These are phyloP conservation scores for Ophiostoma ulmi DNA, from an alignment of 2,329 filamentous ascomycete species.

Conservation along the genomic window DNA sequence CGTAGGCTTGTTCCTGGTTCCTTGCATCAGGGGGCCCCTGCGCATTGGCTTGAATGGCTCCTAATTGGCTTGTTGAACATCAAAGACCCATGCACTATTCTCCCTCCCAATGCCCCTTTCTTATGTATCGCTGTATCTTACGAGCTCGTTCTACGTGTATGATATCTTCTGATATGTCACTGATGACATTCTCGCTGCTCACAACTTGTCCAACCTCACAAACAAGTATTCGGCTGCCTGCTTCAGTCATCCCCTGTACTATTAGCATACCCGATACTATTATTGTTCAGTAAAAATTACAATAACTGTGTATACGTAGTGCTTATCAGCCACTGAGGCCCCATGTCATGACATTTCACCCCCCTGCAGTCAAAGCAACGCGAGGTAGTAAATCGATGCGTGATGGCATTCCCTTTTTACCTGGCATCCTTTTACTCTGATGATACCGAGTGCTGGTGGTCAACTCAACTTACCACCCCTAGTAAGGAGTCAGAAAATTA, in stretches of 20 bases:
- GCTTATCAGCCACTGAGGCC: neutral
- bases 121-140: neutral
- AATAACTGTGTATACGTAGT: neutral
- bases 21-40: constrained; percentile 3
- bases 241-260: neutral
- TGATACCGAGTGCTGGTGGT: neutral
- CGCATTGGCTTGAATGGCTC: neutral
- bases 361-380: neutral
- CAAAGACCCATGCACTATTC: neutral
- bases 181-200: neutral
- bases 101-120: neutral
- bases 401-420: neutral
- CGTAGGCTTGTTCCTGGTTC: neutral
- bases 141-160: neutral
- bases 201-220: neutral
- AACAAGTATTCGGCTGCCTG: neutral
- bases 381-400: neutral
- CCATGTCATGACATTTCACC: neutral
- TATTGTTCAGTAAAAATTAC: neutral
- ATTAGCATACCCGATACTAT: neutral
- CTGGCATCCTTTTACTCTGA: neutral
- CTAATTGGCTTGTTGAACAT: neutral
- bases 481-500: neutral
- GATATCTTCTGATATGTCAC: too few relatives aligned
- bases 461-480: neutral